Conservation (phyloP, 139 green algal genomes). For the Trebouxia sp. region DNA sequence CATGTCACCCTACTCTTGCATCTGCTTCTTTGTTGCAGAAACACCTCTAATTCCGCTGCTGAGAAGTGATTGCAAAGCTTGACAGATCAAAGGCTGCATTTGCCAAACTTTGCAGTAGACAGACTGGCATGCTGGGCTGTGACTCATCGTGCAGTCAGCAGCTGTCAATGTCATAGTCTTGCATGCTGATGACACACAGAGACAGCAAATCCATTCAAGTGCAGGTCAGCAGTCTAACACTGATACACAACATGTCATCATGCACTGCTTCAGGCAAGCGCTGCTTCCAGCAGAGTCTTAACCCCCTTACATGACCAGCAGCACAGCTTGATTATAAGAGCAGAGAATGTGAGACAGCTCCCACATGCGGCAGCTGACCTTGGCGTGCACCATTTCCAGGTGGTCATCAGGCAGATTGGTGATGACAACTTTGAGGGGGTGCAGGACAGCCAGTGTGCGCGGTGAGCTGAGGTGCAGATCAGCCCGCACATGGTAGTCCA, state of each 20-base stretch:
- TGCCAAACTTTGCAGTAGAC: too few relatives aligned
- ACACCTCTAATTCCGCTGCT: background rate
- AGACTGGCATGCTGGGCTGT: too few relatives aligned
- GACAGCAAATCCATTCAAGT: too few relatives aligned
- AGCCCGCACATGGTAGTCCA: slow-evolving; percentile 88
- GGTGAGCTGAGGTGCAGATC: slow-evolving; percentile 59
- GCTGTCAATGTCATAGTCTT: too few relatives aligned
- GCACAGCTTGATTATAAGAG: background rate
- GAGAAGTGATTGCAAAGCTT: background rate
- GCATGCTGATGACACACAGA: too few relatives aligned
- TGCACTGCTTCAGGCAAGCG: background rate
- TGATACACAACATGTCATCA: background rate
- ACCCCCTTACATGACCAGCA: background rate
- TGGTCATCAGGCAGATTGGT: slow-evolving; percentile 77
- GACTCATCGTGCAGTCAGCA: too few relatives aligned
- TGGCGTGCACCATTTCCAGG: slow-evolving; percentile 67
- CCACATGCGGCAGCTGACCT: slow-evolving; percentile 25
- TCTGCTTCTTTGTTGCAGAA: background rate
- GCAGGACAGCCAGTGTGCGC: slow-evolving; percentile 86
- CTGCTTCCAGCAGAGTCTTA: background rate
- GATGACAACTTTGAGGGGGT: slow-evolving; percentile 86
- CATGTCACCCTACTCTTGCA: background rate
- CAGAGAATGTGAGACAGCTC: background rate
- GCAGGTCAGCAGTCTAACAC: background rate
- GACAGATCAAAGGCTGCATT: background rate